Base-by-base conservation (phyloP, 257 asterid species). In the Capsicum baccatum region DNA sequence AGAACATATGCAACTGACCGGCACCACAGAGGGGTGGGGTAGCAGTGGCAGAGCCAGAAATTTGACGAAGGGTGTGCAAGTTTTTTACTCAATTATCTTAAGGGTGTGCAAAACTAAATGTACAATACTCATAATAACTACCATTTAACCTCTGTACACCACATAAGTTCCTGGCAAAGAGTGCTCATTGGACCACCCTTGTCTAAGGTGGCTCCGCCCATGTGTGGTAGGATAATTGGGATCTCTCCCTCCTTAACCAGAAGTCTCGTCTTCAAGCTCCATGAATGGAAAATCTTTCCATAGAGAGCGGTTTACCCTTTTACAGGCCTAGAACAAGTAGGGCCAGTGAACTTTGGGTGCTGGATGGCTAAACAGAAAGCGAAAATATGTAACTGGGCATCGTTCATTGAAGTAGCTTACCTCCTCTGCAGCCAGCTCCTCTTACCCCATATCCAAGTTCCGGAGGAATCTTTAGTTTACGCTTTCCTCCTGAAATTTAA, bases 351-450 rank as follows among this genome's bases (percentile, higher is more conserved):
- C 56, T 44, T 71, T 47, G 33, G 16, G 37, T 47, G n/a, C 1
- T 9, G 2, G 79, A 71, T 71, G 79, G 79, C 9, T 44, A 71
- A 71, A 14, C 35, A 19, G 2, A 19, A 56, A 55, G 16, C 6
- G 6, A 1, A 58, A 9, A 44, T 42, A 37, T 8, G 66, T 6
- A 60, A 60, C 16, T 12, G 42, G 54, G n/a, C 3, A 35, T 70
- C 33, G 17, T 52, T 63, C 21, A 3, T 12, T 5, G 8, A 16
- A 19, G 2, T 56, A 12, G 57, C 73, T 76, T 89, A 94, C 98
- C 97, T 88, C 97, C 98, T 79, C 39, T 90, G 83, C 99, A 96
- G 60, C 99, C 99, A 8, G 99, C 99, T 17, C 98, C 98, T 64
- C 98, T 88, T 47, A 68, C 82, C 71, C 99, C 99, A 85, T 94